phyloP scores from a whole-genome alignment of 78 protist genomes.

The Dictyostelium brefeldianum region DNA sequence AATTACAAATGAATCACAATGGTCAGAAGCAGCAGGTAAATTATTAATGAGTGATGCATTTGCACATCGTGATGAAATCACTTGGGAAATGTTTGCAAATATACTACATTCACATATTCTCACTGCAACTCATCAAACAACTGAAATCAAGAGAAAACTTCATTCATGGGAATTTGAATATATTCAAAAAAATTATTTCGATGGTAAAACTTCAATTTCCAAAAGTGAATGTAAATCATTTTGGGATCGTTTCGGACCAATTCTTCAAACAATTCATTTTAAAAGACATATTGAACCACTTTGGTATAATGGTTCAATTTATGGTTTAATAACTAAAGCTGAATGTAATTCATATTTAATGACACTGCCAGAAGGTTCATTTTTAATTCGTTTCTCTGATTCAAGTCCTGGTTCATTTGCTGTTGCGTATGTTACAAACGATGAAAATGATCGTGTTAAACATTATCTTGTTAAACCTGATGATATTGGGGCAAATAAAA shows the following conservation, averaged over 20 bases:
- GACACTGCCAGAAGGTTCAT: slow-evolving; percentile 47
- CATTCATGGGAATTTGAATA: slow-evolving; percentile 78
- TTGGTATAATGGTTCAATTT: slow-evolving; percentile 73
- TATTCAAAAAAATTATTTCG: slow-evolving; percentile 66
- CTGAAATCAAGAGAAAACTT: slow-evolving; percentile 45
- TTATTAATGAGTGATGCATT: slow-evolving; percentile 63
- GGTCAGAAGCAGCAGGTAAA: slow-evolving; percentile 86
- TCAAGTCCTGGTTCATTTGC: slow-evolving; percentile 80
- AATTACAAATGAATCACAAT: slow-evolving; percentile 83
- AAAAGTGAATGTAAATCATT: slow-evolving; percentile 60
- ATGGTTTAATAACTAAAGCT: slow-evolving; percentile 69
- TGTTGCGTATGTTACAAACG: slow-evolving; percentile 80
- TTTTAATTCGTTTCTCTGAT: slow-evolving; percentile 79
- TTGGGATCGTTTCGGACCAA: slow-evolving; percentile 83
- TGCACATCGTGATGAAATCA: slow-evolving; percentile 45
- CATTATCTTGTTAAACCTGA: slow-evolving; percentile 81
- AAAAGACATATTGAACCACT: slow-evolving; percentile 77
- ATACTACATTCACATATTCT: slow-evolving; percentile 64
- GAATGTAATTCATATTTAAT: slow-evolving; percentile 54
- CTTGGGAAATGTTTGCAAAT: slow-evolving; percentile 79
- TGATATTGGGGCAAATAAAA: slow-evolving; percentile 82
- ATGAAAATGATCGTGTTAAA: slow-evolving; percentile 76
- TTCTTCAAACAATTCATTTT: slow-evolving; percentile 72
- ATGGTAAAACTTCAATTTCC: slow-evolving; percentile 14
- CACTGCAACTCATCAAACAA: slow-evolving; percentile 64